Evolutionary conservation across 345 rosid species (phyloP).

Genomic region (Trapa bicornis): DNA sequence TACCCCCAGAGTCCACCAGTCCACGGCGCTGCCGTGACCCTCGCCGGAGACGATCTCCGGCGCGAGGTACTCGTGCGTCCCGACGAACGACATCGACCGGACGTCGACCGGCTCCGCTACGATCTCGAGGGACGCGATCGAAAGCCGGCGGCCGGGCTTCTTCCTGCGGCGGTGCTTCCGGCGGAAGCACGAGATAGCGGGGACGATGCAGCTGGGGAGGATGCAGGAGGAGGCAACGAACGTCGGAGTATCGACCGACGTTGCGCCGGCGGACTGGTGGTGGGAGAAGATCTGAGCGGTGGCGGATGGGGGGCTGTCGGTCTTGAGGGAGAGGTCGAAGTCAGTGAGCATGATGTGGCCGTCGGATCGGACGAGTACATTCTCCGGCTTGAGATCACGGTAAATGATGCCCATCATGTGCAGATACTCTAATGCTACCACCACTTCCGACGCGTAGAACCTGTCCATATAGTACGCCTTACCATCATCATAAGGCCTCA

Average conservation of each 20-base stretch:
- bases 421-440: conserved; percentile 44
- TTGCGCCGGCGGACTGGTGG: not conserved
- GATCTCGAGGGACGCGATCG: conserved; percentile 19
- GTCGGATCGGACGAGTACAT: conserved; percentile 45
- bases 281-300: conserved; percentile 29
- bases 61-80: conserved; percentile 60
- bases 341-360: conserved; percentile 68
- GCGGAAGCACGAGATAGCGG: conserved; percentile 38
- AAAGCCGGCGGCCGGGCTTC: conserved; percentile 14
- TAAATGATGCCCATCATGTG: conserved; percentile 61
- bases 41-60: conserved; percentile 56
- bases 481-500: too few relatives aligned
- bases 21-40: conserved; percentile 60
- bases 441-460: conserved; percentile 47
- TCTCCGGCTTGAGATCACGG: conserved; percentile 59
- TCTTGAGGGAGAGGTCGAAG: conserved; percentile 51
- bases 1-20: conserved; percentile 64
- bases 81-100: conserved; percentile 53
- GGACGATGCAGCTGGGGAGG: conserved; percentile 44
- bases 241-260: conserved; percentile 7
- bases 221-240: conserved; percentile 36
- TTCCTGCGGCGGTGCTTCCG: conserved; percentile 21
- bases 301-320: conserved; percentile 21
- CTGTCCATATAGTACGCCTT: conserved; percentile 9
- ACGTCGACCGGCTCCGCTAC: conserved; percentile 50